Evolutionary conservation across 176 grass and related monocot species (phyloP), one percentile per base, ranked within the genome.

Genomic region (Oryza meyeriana): DNA sequence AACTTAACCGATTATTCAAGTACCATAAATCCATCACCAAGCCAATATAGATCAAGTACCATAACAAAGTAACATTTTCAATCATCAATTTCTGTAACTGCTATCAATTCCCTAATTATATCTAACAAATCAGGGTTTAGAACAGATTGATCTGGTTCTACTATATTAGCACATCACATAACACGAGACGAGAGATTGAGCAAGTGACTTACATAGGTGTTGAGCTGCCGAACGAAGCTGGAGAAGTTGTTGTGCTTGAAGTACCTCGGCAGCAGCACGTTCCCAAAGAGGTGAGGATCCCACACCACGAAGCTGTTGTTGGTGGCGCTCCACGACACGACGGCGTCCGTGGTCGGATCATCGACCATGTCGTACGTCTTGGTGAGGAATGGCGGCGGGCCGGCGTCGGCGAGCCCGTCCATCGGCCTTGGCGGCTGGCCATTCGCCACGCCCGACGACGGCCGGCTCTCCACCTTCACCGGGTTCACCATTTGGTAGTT

Each of bases 211-310:
- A 98, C 95, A 44, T 98, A 98, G 48, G 95, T 98, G 64, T 98
- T 98, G 52, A 98, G 90, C 88, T 95, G 95, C 55, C 95, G 88
- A 29, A 98, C 95, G 63, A 98, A 98, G 87, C 95, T 98, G 50
- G 95, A 98, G 92, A 95, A 98, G 85, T 98, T 98, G 74, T 91
- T 91, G 88, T 98, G 95, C 92, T 98, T 98, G 95, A 98, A 98
- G 77, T 91, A 91, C 62, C 78, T 89, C 20, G 90, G 95, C 66
- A 98, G 74, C 55, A 98, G 75, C 69, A 84, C 85, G 1, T 72
- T 95, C 0, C 90, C 84, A 75, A 98, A 87, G 1, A 89, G 40
- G 77, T 98, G 86, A 22, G 95, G 90, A 91, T 98, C 87, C 95
- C 90, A 98, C 24, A 98, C 92, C 79, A 95, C 81, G 72, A 98